Evolutionary conservation across 2,329 filamentous ascomycete genomes (phyloP), one percentile per base, ranked within the genome.

Genomic region (Celoporthe dispersa): DNA sequence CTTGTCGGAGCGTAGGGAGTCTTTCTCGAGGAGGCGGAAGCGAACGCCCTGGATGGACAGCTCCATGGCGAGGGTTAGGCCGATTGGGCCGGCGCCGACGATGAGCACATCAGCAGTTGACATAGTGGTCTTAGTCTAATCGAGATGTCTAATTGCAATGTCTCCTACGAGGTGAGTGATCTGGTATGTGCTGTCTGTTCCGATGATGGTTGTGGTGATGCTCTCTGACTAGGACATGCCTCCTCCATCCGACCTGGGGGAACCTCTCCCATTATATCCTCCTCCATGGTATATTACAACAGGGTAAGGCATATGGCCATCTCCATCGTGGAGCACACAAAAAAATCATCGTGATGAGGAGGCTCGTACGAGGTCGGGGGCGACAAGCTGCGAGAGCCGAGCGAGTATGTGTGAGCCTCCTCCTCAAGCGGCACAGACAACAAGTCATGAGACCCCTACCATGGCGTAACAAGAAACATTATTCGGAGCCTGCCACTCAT

Each of bases 41-140:
- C 78, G 74, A 1, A 80, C 73, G 2, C 76, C 66, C 37, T 81
- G 77, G 8, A 74, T 71, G 31, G 77, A 72, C 25, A 82, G 77
- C 72, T 81, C 78, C 11, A 83, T 78, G 22, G 83, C 82, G 1
- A 83, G 77, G n/a, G 79, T 75, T 6, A 82, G 76, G 41, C 84
- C 83, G 1, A 81, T 80, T 16, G 83, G 83, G 1, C 84, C 84
- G 12, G 79, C 82, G 8, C 84, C 84, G 3, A 83, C 77, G 51
- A 85, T 82, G 7, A 86, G 75, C 35, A 85, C 80, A 39, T 80
- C 76, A 8, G 48, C 61, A 16, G 55, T 62, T n/a, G 60, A 61
- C 68, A 72, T 64, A 3, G 53, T 37, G 19, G 33, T 35, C 11
- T 9, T n/a, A 9, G 7, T 11, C 3, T 48, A n/a, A 8, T n/a